phyloP scores from a whole-genome alignment of 148 eudicot genomes.

The Rhododendron ovatum region DNA sequence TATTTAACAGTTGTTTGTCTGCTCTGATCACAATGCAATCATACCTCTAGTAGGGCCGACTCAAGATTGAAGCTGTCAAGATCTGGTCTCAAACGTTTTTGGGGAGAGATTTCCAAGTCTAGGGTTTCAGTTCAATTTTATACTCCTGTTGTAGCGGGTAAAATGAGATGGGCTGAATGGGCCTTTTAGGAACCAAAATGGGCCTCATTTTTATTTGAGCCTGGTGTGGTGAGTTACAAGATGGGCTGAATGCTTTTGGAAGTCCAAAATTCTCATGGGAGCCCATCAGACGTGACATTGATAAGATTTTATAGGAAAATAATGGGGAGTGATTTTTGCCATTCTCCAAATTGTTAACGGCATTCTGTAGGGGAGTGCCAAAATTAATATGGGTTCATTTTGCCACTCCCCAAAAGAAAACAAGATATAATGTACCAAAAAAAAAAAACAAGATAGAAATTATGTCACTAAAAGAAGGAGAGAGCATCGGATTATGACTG shows the following conservation, averaged over 20 bases:
- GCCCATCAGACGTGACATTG: background rate
- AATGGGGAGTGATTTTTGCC: too few relatives aligned
- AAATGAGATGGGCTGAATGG: background rate
- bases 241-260: background rate
- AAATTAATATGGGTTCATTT: too few relatives aligned
- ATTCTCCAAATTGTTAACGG: too few relatives aligned
- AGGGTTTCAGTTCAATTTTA: background rate
- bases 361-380: too few relatives aligned
- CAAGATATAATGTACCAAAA: too few relatives aligned
- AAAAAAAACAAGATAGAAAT: too few relatives aligned
- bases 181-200: background rate
- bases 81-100: background rate
- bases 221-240: background rate
- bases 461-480: too few relatives aligned
- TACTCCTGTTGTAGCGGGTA: background rate
- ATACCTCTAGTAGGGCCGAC: background rate
- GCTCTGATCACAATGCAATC: background rate
- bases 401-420: too few relatives aligned
- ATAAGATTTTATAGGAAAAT: too few relatives aligned
- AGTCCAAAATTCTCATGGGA: background rate
- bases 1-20: background rate
- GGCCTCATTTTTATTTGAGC: background rate
- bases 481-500: too few relatives aligned
- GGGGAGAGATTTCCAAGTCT: background rate
- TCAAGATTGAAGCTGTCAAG: background rate